These are phyloP conservation scores for Ogataea thermomethanolica DNA, from an alignment of 805 yeast genomes.

Conservation along the genomic window DNA sequence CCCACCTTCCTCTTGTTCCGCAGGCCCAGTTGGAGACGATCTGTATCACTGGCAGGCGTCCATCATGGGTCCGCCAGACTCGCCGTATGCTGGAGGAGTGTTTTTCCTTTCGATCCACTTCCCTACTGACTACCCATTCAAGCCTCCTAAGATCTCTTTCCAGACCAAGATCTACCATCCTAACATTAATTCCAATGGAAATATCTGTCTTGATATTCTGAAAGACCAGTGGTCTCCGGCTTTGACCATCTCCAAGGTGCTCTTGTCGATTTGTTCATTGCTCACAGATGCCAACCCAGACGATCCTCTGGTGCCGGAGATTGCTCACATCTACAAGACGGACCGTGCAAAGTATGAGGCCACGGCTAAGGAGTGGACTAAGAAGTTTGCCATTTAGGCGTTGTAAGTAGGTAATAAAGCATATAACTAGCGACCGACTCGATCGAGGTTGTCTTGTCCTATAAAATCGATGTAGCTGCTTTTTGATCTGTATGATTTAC, in stretches of 20 bases:
- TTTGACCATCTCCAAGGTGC: constrained; percentile 90
- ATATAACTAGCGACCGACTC: constrained; percentile 7
- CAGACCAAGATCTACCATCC: constrained; percentile 97
- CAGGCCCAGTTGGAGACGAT: constrained; percentile 98
- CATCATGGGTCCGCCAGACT: constrained; percentile 97
- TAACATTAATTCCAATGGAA: constrained; percentile 92
- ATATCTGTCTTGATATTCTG: constrained; percentile 93
- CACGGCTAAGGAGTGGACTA: constrained; percentile 97
- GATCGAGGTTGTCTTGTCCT: not conserved
- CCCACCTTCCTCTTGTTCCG: constrained; percentile 98
- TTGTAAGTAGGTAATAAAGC: constrained; percentile 13
- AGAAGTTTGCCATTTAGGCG: constrained; percentile 85
- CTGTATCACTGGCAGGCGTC: constrained; percentile 99
- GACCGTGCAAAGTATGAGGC: constrained; percentile 93
- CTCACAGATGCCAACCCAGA: constrained; percentile 98
- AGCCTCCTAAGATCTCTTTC: constrained; percentile 92
- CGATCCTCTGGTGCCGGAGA: constrained; percentile 98
- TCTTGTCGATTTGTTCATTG: constrained; percentile 90
- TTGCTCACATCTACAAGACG: constrained; percentile 93
- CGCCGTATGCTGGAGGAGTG: constrained; percentile 79
- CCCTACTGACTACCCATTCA: constrained; percentile 99
- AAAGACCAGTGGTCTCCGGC: constrained; percentile 99
- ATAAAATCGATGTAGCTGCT: not conserved
- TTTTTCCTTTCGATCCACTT: constrained; percentile 94
- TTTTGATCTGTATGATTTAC: not conserved